Evolutionary conservation across 148 eudicot species (phyloP).

Genomic region (Amaranthus palmeri): DNA sequence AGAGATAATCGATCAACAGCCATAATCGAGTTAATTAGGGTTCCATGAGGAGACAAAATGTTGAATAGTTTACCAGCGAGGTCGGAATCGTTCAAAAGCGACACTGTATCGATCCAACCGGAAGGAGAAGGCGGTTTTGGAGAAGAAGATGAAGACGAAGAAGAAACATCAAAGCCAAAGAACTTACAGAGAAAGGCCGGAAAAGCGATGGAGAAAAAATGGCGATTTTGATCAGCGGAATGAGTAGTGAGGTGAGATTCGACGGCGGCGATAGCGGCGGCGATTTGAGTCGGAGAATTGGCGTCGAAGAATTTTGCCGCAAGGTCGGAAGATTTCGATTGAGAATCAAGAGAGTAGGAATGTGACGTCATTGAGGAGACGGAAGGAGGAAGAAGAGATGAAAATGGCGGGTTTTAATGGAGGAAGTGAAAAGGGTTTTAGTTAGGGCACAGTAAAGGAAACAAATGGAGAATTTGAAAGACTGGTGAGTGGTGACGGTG

Average conservation of each 20-base stretch:
- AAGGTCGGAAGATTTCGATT: conserved; percentile 65
- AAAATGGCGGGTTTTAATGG: conserved; percentile 1
- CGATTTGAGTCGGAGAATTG: conserved; percentile 47
- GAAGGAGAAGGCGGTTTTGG: conserved; percentile 23
- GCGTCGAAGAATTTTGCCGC: conserved; percentile 59
- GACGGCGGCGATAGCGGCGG: conserved; percentile 51
- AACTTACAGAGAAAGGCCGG: conserved; percentile 71
- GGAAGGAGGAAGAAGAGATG: not conserved
- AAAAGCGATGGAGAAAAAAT: conserved; percentile 84
- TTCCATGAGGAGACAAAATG: conserved; percentile 59
- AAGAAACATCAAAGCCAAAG: conserved; percentile 66
- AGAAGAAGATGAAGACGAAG: conserved; percentile 34
- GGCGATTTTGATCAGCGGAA: conserved; percentile 67
- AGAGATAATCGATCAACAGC: conserved; percentile 66
- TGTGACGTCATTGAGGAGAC: conserved; percentile 50
- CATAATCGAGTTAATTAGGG: conserved; percentile 52
- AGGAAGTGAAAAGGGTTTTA: conserved; percentile 3
- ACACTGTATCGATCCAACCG: conserved; percentile 54
- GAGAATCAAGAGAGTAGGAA: conserved; percentile 59
- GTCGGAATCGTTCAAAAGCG: conserved; percentile 33
- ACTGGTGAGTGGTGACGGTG: not conserved
- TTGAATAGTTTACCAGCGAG: conserved; percentile 44
- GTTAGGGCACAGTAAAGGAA: conserved; percentile 8
- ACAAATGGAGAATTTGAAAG: not conserved
- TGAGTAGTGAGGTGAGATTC: conserved; percentile 55